Base-by-base conservation (phyloP, 345 rosid genomes). In the Gynandropsis gynandra region DNA sequence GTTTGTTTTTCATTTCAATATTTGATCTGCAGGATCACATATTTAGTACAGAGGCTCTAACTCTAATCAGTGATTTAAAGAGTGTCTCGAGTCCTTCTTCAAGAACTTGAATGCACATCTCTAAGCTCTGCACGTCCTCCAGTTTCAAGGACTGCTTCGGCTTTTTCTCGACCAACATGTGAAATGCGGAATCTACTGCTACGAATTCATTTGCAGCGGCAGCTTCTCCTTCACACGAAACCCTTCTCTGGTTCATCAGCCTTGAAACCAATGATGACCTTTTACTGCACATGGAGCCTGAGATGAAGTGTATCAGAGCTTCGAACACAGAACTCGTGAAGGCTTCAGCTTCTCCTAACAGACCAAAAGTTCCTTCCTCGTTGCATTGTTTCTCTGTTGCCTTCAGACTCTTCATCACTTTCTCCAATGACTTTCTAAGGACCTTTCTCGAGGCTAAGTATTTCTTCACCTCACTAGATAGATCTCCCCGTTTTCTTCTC, bases 41-140 rank as follows among this genome's bases (percentile, higher is more conserved):
- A 24, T 24, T 24, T 24, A 24, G 29, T 24, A 24, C 29, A 24
- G 29, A 24, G 29, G 29, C 29, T 24, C 29, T 24, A 24, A 24
- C 29, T 24, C 29, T 24, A 24, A 24, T 5, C 47, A 67, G 16
- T 10, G 65, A 44, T 50, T 56, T 65, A 1, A 56, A 67, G 10
- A 69, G 17, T 42, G 61, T 50, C 9, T 73, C 74, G 43, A 52
- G 32, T 17, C 70, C 72, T 18, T 70, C 70, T 51, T 71, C 74
- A 14, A 72, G 56, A 64, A 67, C 68, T 46, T 67, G 65, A 58
- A 75, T 57, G 64, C 58, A 59, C 16, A 58, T 14, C 50, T 71
- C 77, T 54, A 72, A 19, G 15, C 47, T 63, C 47, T 68, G 71
- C 9, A 67, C 53, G 47, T 60, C 42, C 0, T 47, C 54, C 50